Conservation (phyloP, 306 rosid genomes). For the Medicago truncatula region DNA sequence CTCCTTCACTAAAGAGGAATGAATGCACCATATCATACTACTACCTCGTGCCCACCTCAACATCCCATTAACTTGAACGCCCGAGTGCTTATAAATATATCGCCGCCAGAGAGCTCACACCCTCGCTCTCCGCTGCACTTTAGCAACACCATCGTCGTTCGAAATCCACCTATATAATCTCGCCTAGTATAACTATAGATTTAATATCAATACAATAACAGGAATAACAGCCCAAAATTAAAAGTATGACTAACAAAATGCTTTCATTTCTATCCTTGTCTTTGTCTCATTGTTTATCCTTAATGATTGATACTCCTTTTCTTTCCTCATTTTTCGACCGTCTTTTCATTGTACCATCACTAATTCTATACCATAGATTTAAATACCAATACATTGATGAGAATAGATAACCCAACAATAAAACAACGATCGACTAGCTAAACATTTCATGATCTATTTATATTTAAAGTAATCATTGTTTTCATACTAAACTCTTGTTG, state of each 20-base stretch:
- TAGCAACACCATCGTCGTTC: no score
- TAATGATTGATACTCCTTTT: not conserved
- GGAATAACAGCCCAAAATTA: not conserved
- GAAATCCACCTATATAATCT: no score
- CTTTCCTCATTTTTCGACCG: not conserved
- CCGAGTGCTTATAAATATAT: no score
- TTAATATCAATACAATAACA: not conserved
- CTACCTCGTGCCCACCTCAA: not conserved
- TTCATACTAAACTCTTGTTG: not conserved
- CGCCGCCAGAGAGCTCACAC: not conserved
- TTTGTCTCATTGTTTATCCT: not conserved
- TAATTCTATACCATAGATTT: not conserved
- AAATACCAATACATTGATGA: not conserved
- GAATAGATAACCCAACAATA: not conserved
- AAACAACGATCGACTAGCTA: not conserved
- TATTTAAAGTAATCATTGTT: not conserved
- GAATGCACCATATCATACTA: no score
- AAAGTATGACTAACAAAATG: not conserved
- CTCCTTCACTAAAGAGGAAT: not conserved
- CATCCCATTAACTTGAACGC: not conserved
- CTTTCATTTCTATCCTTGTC: not conserved
- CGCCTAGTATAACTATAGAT: not conserved
- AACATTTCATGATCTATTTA: not conserved
- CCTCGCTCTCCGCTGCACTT: not conserved
- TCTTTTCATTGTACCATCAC: not conserved